phyloP scores from a whole-genome alignment of 2,329 filamentous ascomycete genomes.

The Claviceps digitariae region DNA sequence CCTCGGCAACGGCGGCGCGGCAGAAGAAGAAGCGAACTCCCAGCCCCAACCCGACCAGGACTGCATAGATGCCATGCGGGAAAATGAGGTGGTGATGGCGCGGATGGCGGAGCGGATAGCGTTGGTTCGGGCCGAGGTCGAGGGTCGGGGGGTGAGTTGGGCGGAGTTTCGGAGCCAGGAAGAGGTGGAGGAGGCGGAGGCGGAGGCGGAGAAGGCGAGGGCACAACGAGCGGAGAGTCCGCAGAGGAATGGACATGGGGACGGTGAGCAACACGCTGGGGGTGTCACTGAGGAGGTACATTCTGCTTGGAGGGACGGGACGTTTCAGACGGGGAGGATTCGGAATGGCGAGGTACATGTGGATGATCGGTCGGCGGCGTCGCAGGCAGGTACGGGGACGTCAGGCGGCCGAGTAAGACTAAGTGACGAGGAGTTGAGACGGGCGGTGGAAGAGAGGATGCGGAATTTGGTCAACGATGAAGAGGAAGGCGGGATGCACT shows the following conservation, averaged over 20 bases:
- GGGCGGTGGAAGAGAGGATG: conserved; percentile 41
- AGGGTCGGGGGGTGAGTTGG: conserved; percentile 43
- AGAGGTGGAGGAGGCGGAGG: conserved; percentile 25
- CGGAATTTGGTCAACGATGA: conserved; percentile 26
- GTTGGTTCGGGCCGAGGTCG: conserved; percentile 51
- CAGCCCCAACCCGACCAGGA: conserved; percentile 43
- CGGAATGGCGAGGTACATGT: conserved; percentile 35
- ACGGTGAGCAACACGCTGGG: neutral
- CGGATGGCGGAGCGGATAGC: conserved; percentile 54
- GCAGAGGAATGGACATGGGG: neutral
- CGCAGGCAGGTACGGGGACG: conserved; percentile 3
- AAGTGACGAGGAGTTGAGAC: conserved; percentile 45
- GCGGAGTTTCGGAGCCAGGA: conserved; percentile 38
- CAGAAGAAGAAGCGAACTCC: conserved; percentile 1
- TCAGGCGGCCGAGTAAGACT: conserved; percentile 36
- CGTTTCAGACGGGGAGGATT: conserved; percentile 47
- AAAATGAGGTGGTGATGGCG: conserved; percentile 56
- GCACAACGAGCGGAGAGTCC: neutral
- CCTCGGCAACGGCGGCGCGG: no score
- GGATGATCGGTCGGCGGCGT: conserved; percentile 17
- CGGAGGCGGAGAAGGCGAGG: conserved; percentile 7
- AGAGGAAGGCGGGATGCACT: conserved; percentile 46
- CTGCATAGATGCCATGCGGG: conserved; percentile 59
- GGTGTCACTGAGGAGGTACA: conserved; percentile 10
- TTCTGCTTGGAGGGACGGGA: conserved; percentile 47